Evolutionary conservation across 805 yeast species (phyloP).

Genomic region (Yarrowia hollandica): DNA sequence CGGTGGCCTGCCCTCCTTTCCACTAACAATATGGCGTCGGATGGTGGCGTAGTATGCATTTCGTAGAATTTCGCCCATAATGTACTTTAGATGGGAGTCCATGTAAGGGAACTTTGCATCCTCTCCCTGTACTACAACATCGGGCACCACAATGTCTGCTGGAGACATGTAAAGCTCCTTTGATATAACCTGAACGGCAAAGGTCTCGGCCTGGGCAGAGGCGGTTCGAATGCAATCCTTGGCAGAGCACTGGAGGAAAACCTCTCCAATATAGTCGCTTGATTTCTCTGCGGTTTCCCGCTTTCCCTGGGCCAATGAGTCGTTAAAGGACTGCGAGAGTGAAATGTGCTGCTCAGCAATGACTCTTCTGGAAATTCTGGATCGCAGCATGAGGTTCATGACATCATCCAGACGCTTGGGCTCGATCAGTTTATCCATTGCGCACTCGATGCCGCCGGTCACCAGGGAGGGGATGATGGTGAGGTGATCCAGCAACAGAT

Average conservation of each 20-base stretch:
- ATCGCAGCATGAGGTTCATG: constrained; percentile 74
- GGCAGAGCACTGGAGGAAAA: constrained; percentile 77
- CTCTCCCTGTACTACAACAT: constrained; percentile 68
- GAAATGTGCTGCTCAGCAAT: constrained; percentile 90
- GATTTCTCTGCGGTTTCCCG: constrained; percentile 22
- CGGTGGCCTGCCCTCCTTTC: constrained; percentile 33
- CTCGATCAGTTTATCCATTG: constrained; percentile 58
- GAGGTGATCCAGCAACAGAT: constrained; percentile 71
- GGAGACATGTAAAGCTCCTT: constrained; percentile 68
- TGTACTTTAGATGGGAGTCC: constrained; percentile 80
- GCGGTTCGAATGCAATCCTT: constrained; percentile 62
- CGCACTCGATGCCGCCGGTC: constrained; percentile 88
- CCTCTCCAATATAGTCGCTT: constrained; percentile 59
- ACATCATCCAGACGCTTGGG: constrained; percentile 66
- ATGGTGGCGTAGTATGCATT: constrained; percentile 84
- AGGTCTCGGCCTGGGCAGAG: constrained; percentile 51
- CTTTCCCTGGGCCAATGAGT: constrained; percentile 45
- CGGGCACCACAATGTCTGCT: constrained; percentile 79
- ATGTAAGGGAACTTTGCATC: constrained; percentile 76
- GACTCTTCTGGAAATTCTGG: constrained; percentile 85
- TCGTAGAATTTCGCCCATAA: constrained; percentile 83
- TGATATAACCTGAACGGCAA: constrained; percentile 75
- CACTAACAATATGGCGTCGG: constrained; percentile 43
- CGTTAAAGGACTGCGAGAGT: constrained; percentile 62
- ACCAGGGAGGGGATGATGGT: constrained; percentile 81